Evolutionary conservation across 1,139 yeast genomes (phyloP).

Genomic region (Williopsis jadinii): DNA sequence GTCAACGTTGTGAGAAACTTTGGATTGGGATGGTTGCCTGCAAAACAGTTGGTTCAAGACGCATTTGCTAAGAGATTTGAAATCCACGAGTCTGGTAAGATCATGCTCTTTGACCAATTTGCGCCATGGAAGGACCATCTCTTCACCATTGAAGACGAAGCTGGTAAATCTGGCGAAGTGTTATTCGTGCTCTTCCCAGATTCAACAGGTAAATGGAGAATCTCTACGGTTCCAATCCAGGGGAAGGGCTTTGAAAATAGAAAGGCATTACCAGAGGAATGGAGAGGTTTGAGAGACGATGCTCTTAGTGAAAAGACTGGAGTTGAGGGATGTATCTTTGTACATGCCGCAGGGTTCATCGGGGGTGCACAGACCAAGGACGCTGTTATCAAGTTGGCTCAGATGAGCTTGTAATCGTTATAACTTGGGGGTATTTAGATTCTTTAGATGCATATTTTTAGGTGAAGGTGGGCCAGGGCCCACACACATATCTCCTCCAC

Average conservation of each 20-base stretch:
- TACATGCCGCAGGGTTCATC: conserved; percentile 96
- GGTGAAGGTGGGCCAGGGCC: too few species aligned
- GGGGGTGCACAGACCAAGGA: conserved; percentile 88
- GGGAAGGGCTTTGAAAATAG: conserved; percentile 78
- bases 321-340: conserved; percentile 77
- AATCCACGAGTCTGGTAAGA: conserved; percentile 59
- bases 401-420: conserved; percentile 31
- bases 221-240: conserved; percentile 79
- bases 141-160: conserved; percentile 63
- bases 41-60: conserved; percentile 66
- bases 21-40: conserved; percentile 90
- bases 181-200: conserved; percentile 80
- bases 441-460: too few species aligned
- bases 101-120: conserved; percentile 62
- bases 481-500: too few species aligned
- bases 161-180: conserved; percentile 44
- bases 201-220: conserved; percentile 70
- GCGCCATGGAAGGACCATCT: conserved; percentile 97
- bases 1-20: conserved; percentile 58
- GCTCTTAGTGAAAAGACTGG: conserved; percentile 67
- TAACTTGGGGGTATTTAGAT: too few species aligned
- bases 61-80: conserved; percentile 54
- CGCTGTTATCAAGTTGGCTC: conserved; percentile 74
- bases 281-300: conserved; percentile 94
- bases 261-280: conserved; percentile 77